Percentiles rank a stretch among this genome's conserved stretches.
phyloP scores from a whole-genome alignment of 1,284 basidiomycete species.

The Pyrrhoderma lamaoense region DNA sequence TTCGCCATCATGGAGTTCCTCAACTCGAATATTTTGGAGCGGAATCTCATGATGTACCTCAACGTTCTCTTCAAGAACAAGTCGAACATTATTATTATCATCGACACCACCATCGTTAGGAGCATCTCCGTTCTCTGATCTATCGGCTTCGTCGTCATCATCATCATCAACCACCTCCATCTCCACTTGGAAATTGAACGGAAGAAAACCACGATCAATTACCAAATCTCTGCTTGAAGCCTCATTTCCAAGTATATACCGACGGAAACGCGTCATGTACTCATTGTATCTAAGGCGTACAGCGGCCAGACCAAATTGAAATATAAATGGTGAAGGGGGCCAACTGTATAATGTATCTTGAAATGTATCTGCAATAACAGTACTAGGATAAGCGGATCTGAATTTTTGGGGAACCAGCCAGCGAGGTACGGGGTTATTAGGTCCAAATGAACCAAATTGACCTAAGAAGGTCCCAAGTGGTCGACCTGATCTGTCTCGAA shows the following conservation, averaged over 20 bases:
- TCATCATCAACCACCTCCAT: constrained; percentile 2
- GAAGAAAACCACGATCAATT: constrained; percentile 23
- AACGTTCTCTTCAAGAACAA: constrained; percentile 9
- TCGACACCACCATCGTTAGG: neutral
- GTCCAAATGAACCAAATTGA: too few species aligned
- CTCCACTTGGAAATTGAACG: constrained; percentile 21
- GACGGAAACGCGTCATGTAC: constrained; percentile 35
- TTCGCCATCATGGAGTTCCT: too few species aligned
- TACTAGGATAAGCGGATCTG: neutral
- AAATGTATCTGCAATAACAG: constrained; percentile 21
- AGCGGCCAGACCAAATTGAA: constrained; percentile 46
- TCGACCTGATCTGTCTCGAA: too few species aligned
- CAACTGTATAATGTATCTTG: constrained; percentile 30
- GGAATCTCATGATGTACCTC: neutral
- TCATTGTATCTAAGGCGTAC: constrained; percentile 39
- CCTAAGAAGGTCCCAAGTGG: too few species aligned
- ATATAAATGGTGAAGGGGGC: constrained; percentile 55
- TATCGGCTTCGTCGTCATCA: neutral
- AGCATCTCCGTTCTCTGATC: neutral
- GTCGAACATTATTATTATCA: constrained; percentile 14
- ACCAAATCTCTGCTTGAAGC: constrained; percentile 10
- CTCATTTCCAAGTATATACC: constrained; percentile 38
- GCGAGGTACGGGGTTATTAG: too few species aligned
- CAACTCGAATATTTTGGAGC: too few species aligned
- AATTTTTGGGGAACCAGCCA: too few species aligned